phyloP scores from a whole-genome alignment of 306 rosid genomes.

The Vachellia collinsii region DNA sequence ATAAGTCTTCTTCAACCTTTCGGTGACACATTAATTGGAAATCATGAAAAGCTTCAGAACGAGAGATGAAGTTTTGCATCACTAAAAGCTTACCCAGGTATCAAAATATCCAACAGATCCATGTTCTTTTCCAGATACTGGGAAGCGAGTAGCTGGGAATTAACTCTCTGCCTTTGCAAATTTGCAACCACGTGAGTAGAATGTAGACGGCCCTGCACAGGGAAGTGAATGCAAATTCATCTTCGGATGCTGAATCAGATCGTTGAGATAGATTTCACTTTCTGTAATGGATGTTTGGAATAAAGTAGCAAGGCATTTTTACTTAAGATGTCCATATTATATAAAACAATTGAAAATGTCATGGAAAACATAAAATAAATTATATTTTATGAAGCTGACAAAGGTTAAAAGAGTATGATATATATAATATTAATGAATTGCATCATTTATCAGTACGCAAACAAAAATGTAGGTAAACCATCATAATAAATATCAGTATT shows the following conservation, averaged over 20 bases:
- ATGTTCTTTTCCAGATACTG: conserved; percentile 58
- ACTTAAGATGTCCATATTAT: no score
- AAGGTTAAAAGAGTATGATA: no score
- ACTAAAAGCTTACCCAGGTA: conserved; percentile 48
- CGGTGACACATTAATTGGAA: not conserved
- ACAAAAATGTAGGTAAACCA: no score
- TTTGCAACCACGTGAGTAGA: conserved; percentile 66
- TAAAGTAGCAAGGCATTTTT: no score
- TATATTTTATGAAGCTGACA: no score
- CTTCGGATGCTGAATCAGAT: not conserved
- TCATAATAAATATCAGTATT: no score
- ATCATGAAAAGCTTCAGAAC: not conserved
- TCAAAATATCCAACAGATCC: conserved; percentile 57
- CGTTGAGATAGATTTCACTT: no score
- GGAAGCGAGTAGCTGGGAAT: conserved; percentile 53
- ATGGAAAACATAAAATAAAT: no score
- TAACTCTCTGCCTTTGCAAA: conserved; percentile 64
- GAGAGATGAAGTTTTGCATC: not conserved
- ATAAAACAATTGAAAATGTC: no score
- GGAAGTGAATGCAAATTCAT: conserved; percentile 1
- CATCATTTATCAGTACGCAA: no score
- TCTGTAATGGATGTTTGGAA: no score
- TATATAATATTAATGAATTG: no score
- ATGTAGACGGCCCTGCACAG: conserved; percentile 57
- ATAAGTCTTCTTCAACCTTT: not conserved